Evolutionary conservation across 768 basidiomycete genomes (phyloP), one percentile per base, ranked within the genome.

Genomic region (Serendipita sp.): DNA sequence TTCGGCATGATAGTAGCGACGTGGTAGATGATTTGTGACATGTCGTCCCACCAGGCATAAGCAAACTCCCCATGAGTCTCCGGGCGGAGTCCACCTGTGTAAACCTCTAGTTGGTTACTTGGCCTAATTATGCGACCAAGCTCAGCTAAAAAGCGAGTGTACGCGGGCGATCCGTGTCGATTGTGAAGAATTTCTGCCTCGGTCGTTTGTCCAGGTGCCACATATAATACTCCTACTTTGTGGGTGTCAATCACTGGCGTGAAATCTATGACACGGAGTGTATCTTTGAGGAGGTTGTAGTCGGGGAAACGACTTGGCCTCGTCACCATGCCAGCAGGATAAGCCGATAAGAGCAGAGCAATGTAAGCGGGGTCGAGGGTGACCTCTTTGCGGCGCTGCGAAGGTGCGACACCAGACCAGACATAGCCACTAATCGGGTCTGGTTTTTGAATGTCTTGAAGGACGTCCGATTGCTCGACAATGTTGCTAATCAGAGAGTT

Each of bases 1-100:
- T 84, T 87, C 2, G 96, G 96, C 95, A 98, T 98, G 77, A 99
- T 85, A 1, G 96, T 98, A 7, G 95, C 89, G 2, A 92, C 87
- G 72, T 98, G 96, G 71, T 89, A 99, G 61, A 97, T 79, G 65
- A 96, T 83, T 70, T 98, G 94, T 3, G 88, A 84, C 58, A 97
- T 93, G 69, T 97, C 93, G 71, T 98, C 93, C 90, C 94, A 96
- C 94, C 95, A 99, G 0, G 94, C 92, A 70, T 98, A 98, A 0
- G 95, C 90, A 70, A 94, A 96, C 72, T 93, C 88, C 14, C 96
- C 96, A 69, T 99, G 93, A 68, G 88, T 82, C 65, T 92, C 89
- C 5, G 90, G 83, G 69, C 92, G 86, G 26, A 98, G 78, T 2
- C 92, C 90, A 5, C 94, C 96, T 2, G 88, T 88, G 71, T 94